A percentile compares a stretch with the other conserved stretches of the same genome.
Evolutionary conservation across 2,329 filamentous ascomycete species (phyloP).

Genomic region (Aureobasidium melanogenum): DNA sequence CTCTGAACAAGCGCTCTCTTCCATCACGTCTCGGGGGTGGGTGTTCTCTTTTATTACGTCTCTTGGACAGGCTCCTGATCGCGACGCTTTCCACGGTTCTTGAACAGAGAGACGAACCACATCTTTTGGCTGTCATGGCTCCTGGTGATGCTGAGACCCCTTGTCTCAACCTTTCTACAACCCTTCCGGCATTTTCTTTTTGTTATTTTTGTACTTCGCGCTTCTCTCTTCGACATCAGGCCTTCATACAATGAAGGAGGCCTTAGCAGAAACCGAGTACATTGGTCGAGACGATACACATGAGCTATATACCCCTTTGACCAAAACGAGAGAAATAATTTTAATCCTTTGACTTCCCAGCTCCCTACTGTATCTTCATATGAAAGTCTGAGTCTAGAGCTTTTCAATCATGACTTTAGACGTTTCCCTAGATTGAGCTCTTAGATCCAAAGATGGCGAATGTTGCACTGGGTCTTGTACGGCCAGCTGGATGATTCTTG

Average conservation of each 20-base stretch:
- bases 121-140: not conserved
- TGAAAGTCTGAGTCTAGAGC: too few species aligned
- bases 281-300: constrained; percentile 6
- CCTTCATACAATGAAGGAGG: not conserved
- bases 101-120: not conserved
- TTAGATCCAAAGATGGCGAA: too few species aligned
- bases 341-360: not conserved
- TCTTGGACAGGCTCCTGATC: too few species aligned
- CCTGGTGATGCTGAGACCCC: not conserved
- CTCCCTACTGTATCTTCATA: not conserved
- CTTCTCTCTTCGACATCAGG: not conserved
- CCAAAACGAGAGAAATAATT: constrained; percentile 5
- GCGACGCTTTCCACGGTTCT: too few species aligned
- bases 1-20: too few species aligned
- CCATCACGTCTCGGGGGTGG: too few species aligned
- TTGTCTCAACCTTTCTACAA: not conserved
- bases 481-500: too few species aligned
- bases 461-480: too few species aligned
- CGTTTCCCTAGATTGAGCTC: too few species aligned
- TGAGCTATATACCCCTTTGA: constrained; percentile 6
- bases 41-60: too few species aligned
- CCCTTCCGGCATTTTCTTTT: not conserved
- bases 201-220: not conserved
- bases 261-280: not conserved
- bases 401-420: too few species aligned